Conservation (phyloP, 2,329 filamentous ascomycete genomes). For the Fusarium siculi region DNA sequence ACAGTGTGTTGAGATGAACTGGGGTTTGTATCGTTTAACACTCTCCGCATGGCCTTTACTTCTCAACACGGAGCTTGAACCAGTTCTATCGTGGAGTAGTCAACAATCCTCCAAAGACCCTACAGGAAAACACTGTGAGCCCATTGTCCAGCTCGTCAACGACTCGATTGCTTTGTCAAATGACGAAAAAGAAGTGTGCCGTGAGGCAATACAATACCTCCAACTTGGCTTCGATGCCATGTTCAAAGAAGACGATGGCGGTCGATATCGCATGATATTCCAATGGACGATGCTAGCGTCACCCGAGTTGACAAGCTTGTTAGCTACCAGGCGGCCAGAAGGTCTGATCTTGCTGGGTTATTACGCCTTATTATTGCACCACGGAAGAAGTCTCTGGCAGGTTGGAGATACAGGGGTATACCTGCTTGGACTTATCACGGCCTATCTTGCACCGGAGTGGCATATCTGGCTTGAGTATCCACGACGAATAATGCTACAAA, state of each 20-base stretch:
- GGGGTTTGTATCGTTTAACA: constrained; percentile 16
- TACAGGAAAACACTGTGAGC: background rate
- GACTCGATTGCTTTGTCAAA: background rate
- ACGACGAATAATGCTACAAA: background rate
- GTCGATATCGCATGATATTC: constrained; percentile 24
- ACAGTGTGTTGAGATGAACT: constrained; percentile 19
- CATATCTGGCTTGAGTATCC: constrained; percentile 17
- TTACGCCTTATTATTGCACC: constrained; percentile 24
- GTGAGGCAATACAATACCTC: background rate
- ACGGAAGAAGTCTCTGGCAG: constrained; percentile 21
- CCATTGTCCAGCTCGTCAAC: background rate
- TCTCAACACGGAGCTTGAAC: background rate
- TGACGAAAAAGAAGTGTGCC: background rate
- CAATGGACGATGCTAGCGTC: constrained; percentile 28
- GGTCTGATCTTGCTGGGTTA: constrained; percentile 10
- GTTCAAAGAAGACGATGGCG: accelerated
- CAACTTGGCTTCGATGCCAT: constrained; percentile 27
- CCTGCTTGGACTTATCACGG: constrained; percentile 5
- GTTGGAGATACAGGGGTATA: constrained; percentile 13
- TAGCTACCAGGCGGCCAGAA: background rate
- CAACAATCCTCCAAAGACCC: background rate
- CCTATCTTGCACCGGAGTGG: constrained; percentile 19
- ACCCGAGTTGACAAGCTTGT: background rate
- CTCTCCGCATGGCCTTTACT: constrained; percentile 2
- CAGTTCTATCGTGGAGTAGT: constrained; percentile 7